Base-by-base conservation (phyloP, 306 rosid species). In the Rosa multiflora region DNA sequence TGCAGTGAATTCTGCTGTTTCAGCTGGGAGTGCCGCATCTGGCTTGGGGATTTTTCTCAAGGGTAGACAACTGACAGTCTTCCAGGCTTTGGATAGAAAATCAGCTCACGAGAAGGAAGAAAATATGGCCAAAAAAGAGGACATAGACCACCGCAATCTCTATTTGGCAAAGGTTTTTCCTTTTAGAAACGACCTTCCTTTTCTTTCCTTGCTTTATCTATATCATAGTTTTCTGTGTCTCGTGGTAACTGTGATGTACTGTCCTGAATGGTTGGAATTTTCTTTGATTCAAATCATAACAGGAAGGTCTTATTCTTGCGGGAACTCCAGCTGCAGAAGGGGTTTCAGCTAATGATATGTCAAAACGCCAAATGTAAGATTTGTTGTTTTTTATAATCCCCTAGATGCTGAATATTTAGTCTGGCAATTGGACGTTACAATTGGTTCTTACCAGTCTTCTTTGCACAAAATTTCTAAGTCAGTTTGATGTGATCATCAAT, bases 321-420 rank as follows among this genome's bases (percentile, higher is more conserved):
- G 94, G 98, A 76, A 91, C 97, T 85, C 89, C 90, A 78, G 99
- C 99, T 74, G 97, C 98, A 67, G 97, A 91, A 85, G 98, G 94
- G 81, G 98, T 95, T 87, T 93, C 97, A 21, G 85, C 91, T 78
- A 82, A 83, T 76, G 98, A 95, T 74, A 90, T 93, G 94, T 79
- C 62, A 76, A 95, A 91, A 88, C 99, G 97, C 42, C 88, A 91
- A 82, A 82, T 58, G 99, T 93, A 84, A 85, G 92, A 87, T 83
- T 82, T 81, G 32, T 71, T 80, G 76, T 15, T 29, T 17, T 18
- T 23, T 61, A 26, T 78, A 69, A 20, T 51, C 4, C 10, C 12
- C 8, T 64, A 39, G 56, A 55, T 37, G 40, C 61, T 56, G 51
- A 47, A 6, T 74, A 39, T 21, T 10, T 44, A 39, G 48, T 42